Conservation (phyloP, 1,139 yeast species). For the Saccharomyces hybrid region DNA sequence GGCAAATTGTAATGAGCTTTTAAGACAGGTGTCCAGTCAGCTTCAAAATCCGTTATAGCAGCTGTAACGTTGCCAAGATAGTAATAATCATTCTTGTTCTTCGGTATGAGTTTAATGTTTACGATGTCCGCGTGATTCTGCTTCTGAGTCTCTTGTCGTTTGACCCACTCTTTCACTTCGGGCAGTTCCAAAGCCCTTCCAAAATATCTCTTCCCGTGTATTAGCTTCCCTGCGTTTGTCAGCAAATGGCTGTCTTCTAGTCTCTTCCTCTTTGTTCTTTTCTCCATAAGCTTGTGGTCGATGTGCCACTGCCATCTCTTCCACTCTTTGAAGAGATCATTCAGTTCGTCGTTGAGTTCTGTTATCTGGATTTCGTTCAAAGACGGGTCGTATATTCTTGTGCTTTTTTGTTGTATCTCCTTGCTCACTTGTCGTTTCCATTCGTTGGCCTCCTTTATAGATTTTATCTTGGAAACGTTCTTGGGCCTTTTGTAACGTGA, state of each 20-base stretch:
- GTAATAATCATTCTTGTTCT: constrained; percentile 2
- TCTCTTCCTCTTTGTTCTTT: constrained; percentile 37
- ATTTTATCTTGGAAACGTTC: constrained; percentile 46
- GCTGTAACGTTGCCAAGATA: constrained; percentile 7
- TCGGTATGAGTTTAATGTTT: constrained; percentile 8
- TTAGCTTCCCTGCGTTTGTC: constrained; percentile 21
- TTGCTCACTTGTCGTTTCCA: constrained; percentile 61
- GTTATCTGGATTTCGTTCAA: constrained; percentile 56
- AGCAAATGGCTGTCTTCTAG: constrained; percentile 36
- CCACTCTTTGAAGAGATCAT: constrained; percentile 59
- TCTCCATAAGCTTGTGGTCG: constrained; percentile 35
- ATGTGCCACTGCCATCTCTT: constrained; percentile 75
- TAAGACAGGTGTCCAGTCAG: constrained; percentile 9
- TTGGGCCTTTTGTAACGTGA: constrained; percentile 58
- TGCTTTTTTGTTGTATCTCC: constrained; percentile 56
- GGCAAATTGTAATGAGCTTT: constrained; percentile 2
- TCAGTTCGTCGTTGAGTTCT: constrained; percentile 70
- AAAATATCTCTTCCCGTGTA: constrained; percentile 56
- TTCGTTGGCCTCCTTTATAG: constrained; percentile 62
- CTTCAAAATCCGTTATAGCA: constrained; percentile 7
- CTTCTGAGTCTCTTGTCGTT: constrained; percentile 23
- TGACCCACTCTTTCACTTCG: constrained; percentile 54
- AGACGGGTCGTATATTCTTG: constrained; percentile 57
- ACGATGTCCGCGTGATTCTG: constrained; percentile 13
- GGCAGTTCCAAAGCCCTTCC: constrained; percentile 81